Percentiles rank a stretch among this genome's conserved stretches.
Conservation (phyloP, 768 basidiomycete genomes). For the Pseudohyphozyma bogoriensis region DNA sequence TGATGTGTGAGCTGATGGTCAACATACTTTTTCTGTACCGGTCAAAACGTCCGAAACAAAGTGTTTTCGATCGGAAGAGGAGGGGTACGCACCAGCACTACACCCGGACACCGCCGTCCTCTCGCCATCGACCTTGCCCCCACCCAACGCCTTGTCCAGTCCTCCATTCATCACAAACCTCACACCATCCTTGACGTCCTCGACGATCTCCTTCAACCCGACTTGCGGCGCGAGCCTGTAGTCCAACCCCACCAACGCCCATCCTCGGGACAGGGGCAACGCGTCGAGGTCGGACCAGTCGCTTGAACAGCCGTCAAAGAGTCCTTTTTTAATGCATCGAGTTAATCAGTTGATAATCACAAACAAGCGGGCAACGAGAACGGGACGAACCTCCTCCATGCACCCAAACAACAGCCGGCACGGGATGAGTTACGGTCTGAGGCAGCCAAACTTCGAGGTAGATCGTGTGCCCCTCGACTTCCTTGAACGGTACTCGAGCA, state of each 20-base stretch:
- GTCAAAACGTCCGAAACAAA: not conserved
- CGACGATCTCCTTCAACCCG: slow-evolving; percentile 6
- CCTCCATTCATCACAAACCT: slow-evolving; percentile 7
- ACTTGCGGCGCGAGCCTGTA: slow-evolving; percentile 24
- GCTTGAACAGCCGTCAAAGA: slow-evolving; percentile 21
- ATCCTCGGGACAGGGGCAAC: slow-evolving; percentile 15
- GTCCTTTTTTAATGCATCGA: not conserved
- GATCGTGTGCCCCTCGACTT: slow-evolving; percentile 3
- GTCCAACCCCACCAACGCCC: slow-evolving; percentile 21
- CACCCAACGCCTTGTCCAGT: slow-evolving; percentile 13
- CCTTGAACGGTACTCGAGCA: too few relatives aligned
- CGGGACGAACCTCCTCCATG: slow-evolving; percentile 21
- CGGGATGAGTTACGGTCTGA: not conserved
- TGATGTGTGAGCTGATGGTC: not conserved
- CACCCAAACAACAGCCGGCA: slow-evolving; percentile 8
- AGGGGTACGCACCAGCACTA: slow-evolving; percentile 17
- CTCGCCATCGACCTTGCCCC: slow-evolving; percentile 7
- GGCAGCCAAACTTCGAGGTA: slow-evolving; percentile 26
- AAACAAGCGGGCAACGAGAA: too few relatives aligned
- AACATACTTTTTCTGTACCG: too few relatives aligned
- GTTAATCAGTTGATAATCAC: not conserved
- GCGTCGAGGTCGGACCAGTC: slow-evolving; percentile 13
- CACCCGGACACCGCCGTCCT: slow-evolving; percentile 5
- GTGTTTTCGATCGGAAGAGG: too few relatives aligned
- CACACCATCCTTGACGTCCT: slow-evolving; percentile 13